A percentile compares a stretch with the other conserved stretches of the same genome.
These are phyloP conservation scores for Nepenthes alata DNA, from an alignment of 179 eudicot species.

Conservation along the genomic window DNA sequence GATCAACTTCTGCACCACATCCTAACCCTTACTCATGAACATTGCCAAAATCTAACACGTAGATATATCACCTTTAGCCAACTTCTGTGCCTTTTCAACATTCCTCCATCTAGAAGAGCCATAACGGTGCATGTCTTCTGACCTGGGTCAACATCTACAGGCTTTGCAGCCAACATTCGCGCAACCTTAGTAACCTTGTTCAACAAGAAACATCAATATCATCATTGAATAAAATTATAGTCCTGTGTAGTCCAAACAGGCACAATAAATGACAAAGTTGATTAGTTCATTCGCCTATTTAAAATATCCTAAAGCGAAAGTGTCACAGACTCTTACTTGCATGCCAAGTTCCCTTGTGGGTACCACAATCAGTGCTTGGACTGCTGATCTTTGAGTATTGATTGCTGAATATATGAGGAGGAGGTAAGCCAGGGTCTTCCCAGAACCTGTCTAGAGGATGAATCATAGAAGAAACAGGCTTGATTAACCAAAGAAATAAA, in stretches of 20 bases:
- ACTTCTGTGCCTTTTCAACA: slow-evolving; percentile 68
- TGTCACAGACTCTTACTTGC: slow-evolving; percentile 41
- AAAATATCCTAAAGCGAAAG: not conserved
- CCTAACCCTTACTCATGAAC: not conserved
- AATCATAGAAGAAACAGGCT: slow-evolving; percentile 10
- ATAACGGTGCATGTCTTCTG: slow-evolving; percentile 58
- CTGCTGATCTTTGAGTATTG: slow-evolving; percentile 50
- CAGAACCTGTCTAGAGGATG: slow-evolving; percentile 86
- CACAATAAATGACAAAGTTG: not conserved
- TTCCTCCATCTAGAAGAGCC: slow-evolving; percentile 97
- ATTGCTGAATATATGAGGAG: slow-evolving; percentile 54
- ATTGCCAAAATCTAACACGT: slow-evolving; percentile 1
- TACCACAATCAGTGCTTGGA: slow-evolving; percentile 89
- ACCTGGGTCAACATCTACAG: slow-evolving; percentile 29
- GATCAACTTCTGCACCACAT: too few relatives aligned
- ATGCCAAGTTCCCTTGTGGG: slow-evolving; percentile 97
- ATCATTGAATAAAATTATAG: slow-evolving; percentile 4
- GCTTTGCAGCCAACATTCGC: slow-evolving; percentile 57
- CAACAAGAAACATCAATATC: slow-evolving; percentile 9
- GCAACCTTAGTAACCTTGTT: slow-evolving; percentile 83
- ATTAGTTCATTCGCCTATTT: not conserved
- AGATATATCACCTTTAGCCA: slow-evolving; percentile 74
- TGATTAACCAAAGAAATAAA: not conserved
- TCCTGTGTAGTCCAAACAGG: not conserved
- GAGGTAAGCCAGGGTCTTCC: slow-evolving; percentile 88